Evolutionary conservation across 805 yeast species (phyloP).

Genomic region (Clavispora carvajalis): DNA sequence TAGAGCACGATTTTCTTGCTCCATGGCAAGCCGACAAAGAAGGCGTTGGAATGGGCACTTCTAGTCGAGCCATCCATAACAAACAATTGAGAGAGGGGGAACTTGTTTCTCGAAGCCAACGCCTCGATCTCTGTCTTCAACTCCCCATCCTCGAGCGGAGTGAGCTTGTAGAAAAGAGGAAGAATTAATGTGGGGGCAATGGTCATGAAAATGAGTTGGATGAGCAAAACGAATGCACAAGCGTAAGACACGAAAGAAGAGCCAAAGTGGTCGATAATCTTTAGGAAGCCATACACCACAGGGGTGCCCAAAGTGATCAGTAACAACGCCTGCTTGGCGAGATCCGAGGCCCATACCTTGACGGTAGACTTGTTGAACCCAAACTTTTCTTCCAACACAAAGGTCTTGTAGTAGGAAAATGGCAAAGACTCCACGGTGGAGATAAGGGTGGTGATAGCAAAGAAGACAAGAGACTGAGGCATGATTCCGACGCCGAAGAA

Average conservation of each 20-base stretch:
- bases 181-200: slow-evolving; percentile 80
- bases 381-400: slow-evolving; percentile 84
- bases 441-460: slow-evolving; percentile 48
- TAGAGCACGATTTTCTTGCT: slow-evolving; percentile 90
- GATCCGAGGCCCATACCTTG: slow-evolving; percentile 68
- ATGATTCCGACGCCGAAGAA: slow-evolving; percentile 49
- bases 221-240: slow-evolving; percentile 61
- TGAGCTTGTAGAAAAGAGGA: slow-evolving; percentile 88
- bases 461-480: slow-evolving; percentile 62
- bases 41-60: slow-evolving; percentile 95
- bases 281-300: slow-evolving; percentile 66
- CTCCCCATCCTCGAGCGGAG: slow-evolving; percentile 87
- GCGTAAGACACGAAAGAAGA: slow-evolving; percentile 77
- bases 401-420: slow-evolving; percentile 65
- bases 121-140: slow-evolving; percentile 75
- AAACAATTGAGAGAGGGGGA: slow-evolving; percentile 81
- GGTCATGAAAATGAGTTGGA: slow-evolving; percentile 71
- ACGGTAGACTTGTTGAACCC: slow-evolving; percentile 89
- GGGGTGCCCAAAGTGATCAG: slow-evolving; percentile 64
- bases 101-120: slow-evolving; percentile 67
- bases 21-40: slow-evolving; percentile 95
- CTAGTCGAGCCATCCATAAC: slow-evolving; percentile 97
- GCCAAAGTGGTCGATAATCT: slow-evolving; percentile 76
- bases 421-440: slow-evolving; percentile 61
- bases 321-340: slow-evolving; percentile 54